Evolutionary conservation across 306 rosid species (phyloP), one percentile per base, ranked within the genome.

Genomic region (Medicago arabica): DNA sequence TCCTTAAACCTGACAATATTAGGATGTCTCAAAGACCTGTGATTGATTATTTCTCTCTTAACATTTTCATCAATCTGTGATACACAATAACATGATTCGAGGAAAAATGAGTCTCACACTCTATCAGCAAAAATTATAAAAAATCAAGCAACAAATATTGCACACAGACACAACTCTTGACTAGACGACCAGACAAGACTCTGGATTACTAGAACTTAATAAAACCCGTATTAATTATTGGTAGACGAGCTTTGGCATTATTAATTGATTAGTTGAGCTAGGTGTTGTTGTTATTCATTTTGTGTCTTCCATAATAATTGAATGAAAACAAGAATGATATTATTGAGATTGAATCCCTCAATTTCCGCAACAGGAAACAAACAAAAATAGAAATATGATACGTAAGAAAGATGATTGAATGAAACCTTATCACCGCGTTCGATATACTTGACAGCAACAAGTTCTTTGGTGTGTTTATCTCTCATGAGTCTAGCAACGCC

Each of bases 61-160:
- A 93, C 98, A 87, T 93, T 93, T 78, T 80, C 97, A 86, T 93
- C 97, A 74, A 93, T 93, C 98, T 93, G 84, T 75, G 74, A 60
- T 57, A 47, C 83, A 70, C 18, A 69, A 17, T 61, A 62, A 69
- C 76, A 86, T 34, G 58, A 55, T 78, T 28, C 4, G 40, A 15
- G 71, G 15, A 17, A 66, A 17, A 70, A 55, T 65, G 17, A 64
- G 71, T 18, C 39, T 11, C 53, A 28, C 11, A 14, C 53, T 47
- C 67, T 23, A 49, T 47, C 67, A 39, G 16, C 11, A 17, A 70
- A 18, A 75, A 47, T 7, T 6, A 44, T 1, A 11, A 39, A 44
- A 6, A 73, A 57, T 19, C 5, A 38, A 58, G 14, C 70, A 71
- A 53, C 71, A 57, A 59, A 12, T 11, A 39, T 38, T 36, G 57